Base-by-base conservation (phyloP, 1,284 basidiomycete species). In the Malassezia psittaci region DNA sequence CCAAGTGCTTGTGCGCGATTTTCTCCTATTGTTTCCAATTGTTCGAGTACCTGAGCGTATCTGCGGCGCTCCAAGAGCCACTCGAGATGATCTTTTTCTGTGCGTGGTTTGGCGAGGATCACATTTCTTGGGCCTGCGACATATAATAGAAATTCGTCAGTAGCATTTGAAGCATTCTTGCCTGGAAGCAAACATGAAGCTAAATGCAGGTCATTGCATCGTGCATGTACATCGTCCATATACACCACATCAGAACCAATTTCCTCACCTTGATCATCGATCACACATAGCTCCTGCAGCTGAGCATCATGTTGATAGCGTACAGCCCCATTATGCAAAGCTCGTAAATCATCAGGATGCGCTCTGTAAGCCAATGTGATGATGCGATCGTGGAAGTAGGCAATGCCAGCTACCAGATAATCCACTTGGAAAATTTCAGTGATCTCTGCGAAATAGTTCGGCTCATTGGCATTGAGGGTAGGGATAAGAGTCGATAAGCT, bases 371-470 rank as follows among this genome's bases (percentile, higher is more conserved):
- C 88, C 44, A 96, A 78, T 15, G 93, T 79, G 48, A 96, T 81
- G 74, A 91, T 87, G 34, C 67, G 61, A 10, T 63, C 53, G 2
- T 63, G 82, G 70, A 90, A 87, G 3, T 88, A 85, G 1, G 87
- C 83, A 48, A 98, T 83, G 18, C 91, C 91, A 1, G 90, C 83
- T 29, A 96, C 83, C 87, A 96, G 91, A 73, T 88, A 91, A 75
- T 98, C 94, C 38, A 96, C 80, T 69, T 93, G 85, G 73, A 96
- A 90, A 40, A 90, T 85, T 2, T 87, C 85, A 0, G 86, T 88
- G 62, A 96, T 86, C 72, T 96, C 91, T 45, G 88, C 86, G 43
- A 62, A 69, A 34, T 70, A 62, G 40, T 62, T 57, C 19, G 59
- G 50, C 38, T 54, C 51, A 6, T 33, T 35, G 16, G 18, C 7